Evolutionary conservation across 2,329 filamentous ascomycete genomes (phyloP), one percentile per base, ranked within the genome.

Genomic region (Fusarium sp.): DNA sequence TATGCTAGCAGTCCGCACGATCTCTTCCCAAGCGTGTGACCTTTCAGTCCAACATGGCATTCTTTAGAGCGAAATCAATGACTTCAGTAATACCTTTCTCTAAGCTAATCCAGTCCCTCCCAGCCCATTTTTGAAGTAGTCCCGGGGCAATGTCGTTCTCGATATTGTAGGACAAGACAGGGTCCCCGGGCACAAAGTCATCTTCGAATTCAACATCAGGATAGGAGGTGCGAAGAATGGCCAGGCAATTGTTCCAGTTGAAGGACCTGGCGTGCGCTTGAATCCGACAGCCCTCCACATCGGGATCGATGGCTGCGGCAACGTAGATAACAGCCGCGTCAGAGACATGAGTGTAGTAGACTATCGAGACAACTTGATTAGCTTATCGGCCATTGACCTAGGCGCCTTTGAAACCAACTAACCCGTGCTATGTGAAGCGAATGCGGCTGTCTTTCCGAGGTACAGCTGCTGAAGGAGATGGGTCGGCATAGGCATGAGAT

Each of bases 331-430:
- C 52, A 0, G 66, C 65, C 0, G 42, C 66, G 0, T 68, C 66
- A 1, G 53, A 65, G 11, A 68, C 61, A 6, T 68, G 65, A 1
- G 65, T 51, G 9, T 60, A 67, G 4, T 68, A 68, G 3, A 67
- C 66, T 25, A 25, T 68, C 4, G 2, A 31, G 7, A 31, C 8
- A 5, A 14, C 10, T 10, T 1, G 4, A 6, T 59, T 36, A 59
- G 56, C 4, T 15, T 23, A 6, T 3, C 23, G 1, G 4, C 9
- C 0, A 1, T 3, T 9, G 6, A 4, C 14, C 0, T 2, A 3
- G 11, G 3, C 3, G 0, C 3, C 9, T 4, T 14, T 6, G 19
- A 19, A 7, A 0, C 3, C 4, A 6, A 43, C 66, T 43, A 13
- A 68, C 66, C 32, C 1, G 66, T 53, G 4, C 51, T 60, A 2